Base-by-base conservation (phyloP, 1,139 yeast species). In the Pneumocystis oryctolagi region DNA sequence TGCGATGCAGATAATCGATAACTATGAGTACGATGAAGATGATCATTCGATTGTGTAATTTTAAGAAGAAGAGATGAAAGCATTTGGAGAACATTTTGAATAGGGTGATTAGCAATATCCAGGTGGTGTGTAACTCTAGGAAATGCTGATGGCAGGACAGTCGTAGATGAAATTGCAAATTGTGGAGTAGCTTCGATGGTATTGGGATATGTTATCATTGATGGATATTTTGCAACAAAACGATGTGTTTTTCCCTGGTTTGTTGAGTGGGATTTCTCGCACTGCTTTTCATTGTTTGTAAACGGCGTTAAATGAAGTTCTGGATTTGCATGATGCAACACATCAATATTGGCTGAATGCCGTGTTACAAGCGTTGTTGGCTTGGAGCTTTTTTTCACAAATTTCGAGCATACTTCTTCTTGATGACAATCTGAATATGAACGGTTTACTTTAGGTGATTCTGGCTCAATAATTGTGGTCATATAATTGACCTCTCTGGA, bases 11-110 rank as follows among this genome's bases (percentile, higher is more conserved):
- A 61, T 66, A 67, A 66, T 65, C 69, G 66, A 63, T 65, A 64
- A 65, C 65, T 65, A 62, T 40, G 66, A 5, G 63, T 59, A 20
- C 40, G 47, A 37, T 56, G 62, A 30, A 59, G 58, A 61, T 83
- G 79, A 73, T 92, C 98, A 74, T 92, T 92, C n/a, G 96, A 90
- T 70, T 87, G 94, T 60, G 90, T 86, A 60, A 92, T 89, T 71
- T 87, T 88, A 66, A 88, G 88, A 62, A 92, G 77, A 61, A 90
- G 77, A 37, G 95, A 86, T 32, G 96, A 83, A 60, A 92, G 78
- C 97, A 92, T 90, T 63, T 84, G 73, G 60, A 92, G 79, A 40
- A 92, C 79, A 67, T 87, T 94, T 65, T 85, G 82, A 1, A 87
- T 89, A 0, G 96, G 90, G 71, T 84, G 88, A 60, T 84, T 87